Base-by-base conservation (phyloP, 805 yeast genomes). In the Pichia californica region DNA sequence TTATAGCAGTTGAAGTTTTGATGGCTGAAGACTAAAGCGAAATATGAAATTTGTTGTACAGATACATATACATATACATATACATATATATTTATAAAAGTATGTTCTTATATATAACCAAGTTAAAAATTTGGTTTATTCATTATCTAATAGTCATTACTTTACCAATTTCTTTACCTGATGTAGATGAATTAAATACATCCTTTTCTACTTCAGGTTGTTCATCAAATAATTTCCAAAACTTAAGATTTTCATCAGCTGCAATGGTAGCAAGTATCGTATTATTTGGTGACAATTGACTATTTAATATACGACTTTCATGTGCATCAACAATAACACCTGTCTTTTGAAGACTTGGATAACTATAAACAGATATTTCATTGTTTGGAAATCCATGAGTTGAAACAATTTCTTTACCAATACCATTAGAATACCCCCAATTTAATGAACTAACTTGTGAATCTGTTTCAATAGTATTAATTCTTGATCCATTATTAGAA, bases 301-400 rank as follows among this genome's bases (percentile, higher is more conserved):
- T 83, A 48, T 77, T 77, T 41, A 93, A 71, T 21, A 93, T 88
- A 52, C 98, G 73, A 14, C 93, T 78, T 50, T 88, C 96, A 59
- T 93, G 99, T 1, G 97, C 96, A 31, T 80, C 78, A 23, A 67
- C 64, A 41, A 93, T 85, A 52, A 87, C 94, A 6, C 95, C 96
- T 3, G 91, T 88, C 61, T 86, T 85, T 52, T 83, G 85, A 47
- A 86, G 70, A 3, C 88, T 77, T 6, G 95, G 96, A 59, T 86
- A 88, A 45, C 88, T 79, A 74, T 88, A 91, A 31, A 91, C 69
- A 10, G 88, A 74, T 26, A 93, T 77, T 50, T 84, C 78, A 57
- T 93, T 91, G 43, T 82, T 78, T 14, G 99, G 98, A 60, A 77
- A 85, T 2, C 98, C 99, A 57, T 93, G 96, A 6, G 97, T 83